A percentile compares a stretch with the other conserved stretches of the same genome.
Conservation (phyloP, 164 flowering plant genomes). For the Paratinospora sagittata region DNA sequence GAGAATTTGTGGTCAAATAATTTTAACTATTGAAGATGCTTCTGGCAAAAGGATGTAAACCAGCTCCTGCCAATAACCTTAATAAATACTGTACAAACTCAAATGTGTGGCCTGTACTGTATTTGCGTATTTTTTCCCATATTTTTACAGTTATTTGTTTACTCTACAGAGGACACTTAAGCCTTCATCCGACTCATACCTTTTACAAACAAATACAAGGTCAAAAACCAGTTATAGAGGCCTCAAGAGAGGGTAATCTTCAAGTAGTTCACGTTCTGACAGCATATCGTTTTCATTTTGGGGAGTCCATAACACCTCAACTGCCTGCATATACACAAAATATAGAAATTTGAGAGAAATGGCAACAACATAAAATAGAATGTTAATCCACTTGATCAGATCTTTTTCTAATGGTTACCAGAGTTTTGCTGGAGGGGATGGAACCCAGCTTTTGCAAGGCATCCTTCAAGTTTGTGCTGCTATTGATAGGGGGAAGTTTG, state of each 20-base stretch:
- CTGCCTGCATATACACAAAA: slow-evolving; percentile 49
- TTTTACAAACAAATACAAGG: slow-evolving; percentile 5
- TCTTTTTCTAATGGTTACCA: slow-evolving; percentile 33
- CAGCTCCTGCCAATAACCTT: background rate
- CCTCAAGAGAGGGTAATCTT: slow-evolving; percentile 91
- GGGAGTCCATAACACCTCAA: slow-evolving; percentile 98
- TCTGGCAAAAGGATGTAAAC: background rate
- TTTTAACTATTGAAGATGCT: background rate
- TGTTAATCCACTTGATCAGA: background rate
- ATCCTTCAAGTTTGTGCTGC: slow-evolving; percentile 70
- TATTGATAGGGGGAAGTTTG: slow-evolving; percentile 68
- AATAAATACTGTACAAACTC: background rate
- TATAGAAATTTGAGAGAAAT: slow-evolving; percentile 1
- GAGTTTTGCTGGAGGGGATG: slow-evolving; percentile 59
- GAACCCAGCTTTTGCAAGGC: slow-evolving; percentile 88
- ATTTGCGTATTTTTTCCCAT: background rate
- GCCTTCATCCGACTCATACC: background rate
- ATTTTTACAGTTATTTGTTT: background rate
- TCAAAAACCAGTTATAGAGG: slow-evolving; percentile 37
- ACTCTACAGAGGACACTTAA: slow-evolving; percentile 2
- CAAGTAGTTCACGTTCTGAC: slow-evolving; percentile 75
- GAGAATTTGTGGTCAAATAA: no score
- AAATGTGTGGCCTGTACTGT: no score
- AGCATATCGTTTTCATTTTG: slow-evolving; percentile 84
- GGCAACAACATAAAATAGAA: background rate